Percentiles rank a stretch among this genome's conserved stretches.
phyloP scores from a whole-genome alignment of 116 monocot species.

The Posidonia oceanica region DNA sequence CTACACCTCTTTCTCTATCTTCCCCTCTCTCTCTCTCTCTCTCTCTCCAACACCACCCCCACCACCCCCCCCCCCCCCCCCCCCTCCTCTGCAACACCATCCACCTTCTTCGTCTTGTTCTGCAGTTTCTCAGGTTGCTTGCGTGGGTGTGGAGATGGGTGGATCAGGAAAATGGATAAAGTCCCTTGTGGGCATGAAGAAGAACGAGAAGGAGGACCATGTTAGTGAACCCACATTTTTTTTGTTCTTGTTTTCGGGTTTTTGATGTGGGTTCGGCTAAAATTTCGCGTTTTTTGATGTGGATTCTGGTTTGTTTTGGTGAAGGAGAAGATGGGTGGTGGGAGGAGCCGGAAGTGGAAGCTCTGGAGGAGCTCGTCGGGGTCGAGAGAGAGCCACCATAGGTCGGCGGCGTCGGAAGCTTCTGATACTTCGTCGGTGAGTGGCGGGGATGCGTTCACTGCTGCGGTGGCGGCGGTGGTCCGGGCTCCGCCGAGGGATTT shows the following conservation, averaged over 20 bases:
- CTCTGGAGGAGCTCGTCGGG: conserved; percentile 54
- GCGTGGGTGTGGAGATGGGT: conserved; percentile 33
- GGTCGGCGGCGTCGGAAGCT: conserved; percentile 26
- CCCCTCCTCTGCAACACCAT: no score
- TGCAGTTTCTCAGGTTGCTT: neutral
- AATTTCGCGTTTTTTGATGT: conserved; percentile 1
- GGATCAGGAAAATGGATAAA: conserved; percentile 73
- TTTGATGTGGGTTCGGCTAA: neutral
- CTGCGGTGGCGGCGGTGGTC: conserved; percentile 47
- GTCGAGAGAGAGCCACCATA: conserved; percentile 13
- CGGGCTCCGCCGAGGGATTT: conserved; percentile 63
- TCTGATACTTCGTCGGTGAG: conserved; percentile 28
- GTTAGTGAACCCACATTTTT: conserved; percentile 12
- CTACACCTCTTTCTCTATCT: neutral
- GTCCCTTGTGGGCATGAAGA: conserved; percentile 27
- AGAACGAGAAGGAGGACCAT: conserved; percentile 17
- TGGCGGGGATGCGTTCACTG: conserved; percentile 33
- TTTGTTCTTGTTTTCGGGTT: neutral
- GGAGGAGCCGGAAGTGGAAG: conserved; percentile 51
- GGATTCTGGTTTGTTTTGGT: conserved; percentile 1
- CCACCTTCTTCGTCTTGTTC: neutral
- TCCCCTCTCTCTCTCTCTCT: neutral
- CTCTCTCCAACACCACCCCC: no score
- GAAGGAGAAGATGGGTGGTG: conserved; percentile 21
- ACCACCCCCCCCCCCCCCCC: no score